Evolutionary conservation across 2,329 filamentous ascomycete species (phyloP).

Genomic region (Chrysosphaeria jannelii): DNA sequence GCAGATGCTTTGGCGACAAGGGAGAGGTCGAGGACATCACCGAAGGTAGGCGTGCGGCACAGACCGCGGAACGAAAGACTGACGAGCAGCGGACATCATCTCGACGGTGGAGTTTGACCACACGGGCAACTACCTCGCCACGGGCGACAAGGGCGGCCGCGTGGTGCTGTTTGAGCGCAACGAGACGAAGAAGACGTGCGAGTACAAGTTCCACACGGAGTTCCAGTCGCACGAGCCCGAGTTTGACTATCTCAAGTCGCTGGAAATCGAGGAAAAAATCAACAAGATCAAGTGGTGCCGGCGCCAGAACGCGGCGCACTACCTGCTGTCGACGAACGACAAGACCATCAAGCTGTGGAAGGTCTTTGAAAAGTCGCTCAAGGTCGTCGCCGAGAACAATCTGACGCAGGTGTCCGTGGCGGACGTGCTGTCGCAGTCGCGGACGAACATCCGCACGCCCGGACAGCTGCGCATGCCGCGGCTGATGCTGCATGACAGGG

Average conservation of each 20-base stretch:
- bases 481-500: constrained; percentile 91
- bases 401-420: constrained; percentile 54
- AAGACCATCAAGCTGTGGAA: constrained; percentile 99
- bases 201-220: constrained; percentile 99
- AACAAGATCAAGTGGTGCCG: constrained; percentile 99
- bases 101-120: constrained; percentile 78
- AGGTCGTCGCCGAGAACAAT: constrained; percentile 97
- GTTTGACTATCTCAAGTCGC: constrained; percentile 95
- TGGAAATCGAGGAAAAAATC: constrained; percentile 99
- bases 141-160: constrained; percentile 66
- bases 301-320: constrained; percentile 93
- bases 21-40: constrained; percentile 97
- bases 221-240: constrained; percentile 98
- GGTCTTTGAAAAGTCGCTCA: constrained; percentile 96
- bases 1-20: constrained; percentile 96
- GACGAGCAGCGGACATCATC: constrained; percentile 47
- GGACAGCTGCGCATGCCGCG: constrained; percentile 76
- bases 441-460: constrained; percentile 61
- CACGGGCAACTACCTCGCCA: constrained; percentile 67
- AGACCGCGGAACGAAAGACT: constrained; percentile 1
- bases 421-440: too few relatives aligned
- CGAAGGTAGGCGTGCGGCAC: constrained; percentile 33
- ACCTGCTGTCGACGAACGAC: constrained; percentile 92
- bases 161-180: constrained; percentile 79
- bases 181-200: constrained; percentile 99